A percentile compares a stretch with the other conserved stretches of the same genome.
Conservation (phyloP, 1,139 yeast genomes). For the Zygosaccharomyces pseudobailii region DNA sequence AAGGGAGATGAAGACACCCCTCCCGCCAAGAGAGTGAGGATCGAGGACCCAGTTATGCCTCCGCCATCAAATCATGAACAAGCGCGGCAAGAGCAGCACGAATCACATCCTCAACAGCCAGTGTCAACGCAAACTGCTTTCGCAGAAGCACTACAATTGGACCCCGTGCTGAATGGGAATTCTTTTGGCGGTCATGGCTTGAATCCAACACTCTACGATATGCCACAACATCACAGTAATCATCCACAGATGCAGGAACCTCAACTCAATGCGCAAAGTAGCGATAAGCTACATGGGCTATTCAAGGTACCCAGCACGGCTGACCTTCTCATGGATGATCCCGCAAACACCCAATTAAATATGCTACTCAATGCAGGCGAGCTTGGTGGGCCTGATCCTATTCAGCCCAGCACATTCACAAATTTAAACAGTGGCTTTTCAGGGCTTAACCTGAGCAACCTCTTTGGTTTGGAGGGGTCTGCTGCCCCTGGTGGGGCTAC, state of each 20-base stretch:
- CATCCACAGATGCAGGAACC: not conserved
- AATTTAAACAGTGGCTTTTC: slow-evolving; percentile 1
- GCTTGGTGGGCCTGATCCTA: not conserved
- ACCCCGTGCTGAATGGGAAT: slow-evolving; percentile 23
- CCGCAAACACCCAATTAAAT: slow-evolving; percentile 17
- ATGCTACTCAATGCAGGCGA: slow-evolving; percentile 12
- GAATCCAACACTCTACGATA: slow-evolving; percentile 7
- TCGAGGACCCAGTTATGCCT: slow-evolving; percentile 11
- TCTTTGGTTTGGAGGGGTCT: not conserved
- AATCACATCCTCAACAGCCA: slow-evolving; percentile 1
- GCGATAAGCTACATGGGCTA: slow-evolving; percentile 16
- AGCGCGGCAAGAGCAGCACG: not conserved
- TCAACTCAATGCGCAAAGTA: not conserved
- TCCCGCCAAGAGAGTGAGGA: slow-evolving; percentile 15
- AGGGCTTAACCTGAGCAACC: slow-evolving; percentile 1
- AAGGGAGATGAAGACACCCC: slow-evolving; percentile 10
- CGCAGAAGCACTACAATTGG: slow-evolving; percentile 30
- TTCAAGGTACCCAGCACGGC: slow-evolving; percentile 27
- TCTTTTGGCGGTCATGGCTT: slow-evolving; percentile 28
- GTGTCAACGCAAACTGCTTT: slow-evolving; percentile 21
- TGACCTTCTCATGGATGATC: slow-evolving; percentile 23
- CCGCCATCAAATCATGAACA: not conserved
- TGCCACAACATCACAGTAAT: not conserved
- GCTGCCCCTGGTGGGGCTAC: not conserved
- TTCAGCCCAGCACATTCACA: not conserved